Base-by-base conservation (phyloP, 1,139 yeast genomes). In the Arxiozyma slooffiae region DNA sequence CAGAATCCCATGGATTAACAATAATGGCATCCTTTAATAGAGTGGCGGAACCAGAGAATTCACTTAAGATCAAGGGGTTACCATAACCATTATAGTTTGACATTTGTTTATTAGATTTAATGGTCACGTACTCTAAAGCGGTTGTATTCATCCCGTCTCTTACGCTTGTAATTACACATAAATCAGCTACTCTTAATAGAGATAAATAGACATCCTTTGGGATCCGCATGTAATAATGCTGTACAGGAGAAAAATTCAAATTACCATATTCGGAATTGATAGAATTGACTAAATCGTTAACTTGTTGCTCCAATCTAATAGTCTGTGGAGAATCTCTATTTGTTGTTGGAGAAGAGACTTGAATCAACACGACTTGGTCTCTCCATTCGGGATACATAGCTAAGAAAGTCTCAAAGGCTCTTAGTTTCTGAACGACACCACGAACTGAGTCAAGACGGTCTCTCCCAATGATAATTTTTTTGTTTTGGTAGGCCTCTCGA, bases 121-220 rank as follows among this genome's bases (percentile, higher is more conserved):
- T 85, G 36, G 90, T 81, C 41, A 90, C 95, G 67, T 81, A 92
- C 67, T 92, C 98, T 55, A 90, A 71, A 0, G 96, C 86, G 0
- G 97, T 92, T 14, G 97, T 89, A 69, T 89, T 92, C 87, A 92
- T 89, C 52, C 97, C 97, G 64, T 92, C 98, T 64, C 98, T 80
- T 34, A 90, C 84, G 2, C 95, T 83, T 0, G 97, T 88, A 55
- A 88, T 86, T 52, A 92, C 71, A 22, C 96, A 92, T 57, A 92
- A 71, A 64, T 92, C 97, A 0, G 97, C 97, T 16, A 81, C 92
- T 56, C 96, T 75, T 53, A 92, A 72, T 50, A 94, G 71, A 0
- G 97, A 96, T 56, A 86, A 74, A 66, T 92, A 94, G 67, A 92
- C 98, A 52, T 85, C 94, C 57, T 85, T 82, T 38, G 85, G 90